Evolutionary conservation across 371 early-diverging fungal species (phyloP).

Genomic region (Umbelopsis sp.): DNA sequence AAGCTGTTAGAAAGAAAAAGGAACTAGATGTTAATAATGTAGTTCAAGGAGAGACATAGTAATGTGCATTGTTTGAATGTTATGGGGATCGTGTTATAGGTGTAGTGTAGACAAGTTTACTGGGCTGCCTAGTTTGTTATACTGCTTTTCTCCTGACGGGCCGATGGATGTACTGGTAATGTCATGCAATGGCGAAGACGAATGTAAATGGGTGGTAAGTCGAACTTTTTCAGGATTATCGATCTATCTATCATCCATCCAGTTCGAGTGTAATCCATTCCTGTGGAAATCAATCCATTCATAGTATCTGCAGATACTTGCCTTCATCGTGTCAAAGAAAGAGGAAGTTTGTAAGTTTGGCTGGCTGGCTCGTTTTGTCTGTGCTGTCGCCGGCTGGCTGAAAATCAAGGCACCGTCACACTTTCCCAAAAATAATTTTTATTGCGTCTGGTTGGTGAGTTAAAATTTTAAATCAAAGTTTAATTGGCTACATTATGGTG

Average conservation of each 20-base stretch:
- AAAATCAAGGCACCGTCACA: slow-evolving; percentile 10
- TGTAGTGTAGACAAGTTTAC: no score
- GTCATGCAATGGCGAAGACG: neutral
- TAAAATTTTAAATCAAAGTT: neutral
- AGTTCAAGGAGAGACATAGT: no score
- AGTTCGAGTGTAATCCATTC: neutral
- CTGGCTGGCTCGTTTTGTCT: neutral
- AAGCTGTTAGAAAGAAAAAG: slow-evolving; percentile 57
- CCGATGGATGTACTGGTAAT: no score
- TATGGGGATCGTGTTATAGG: no score
- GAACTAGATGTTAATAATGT: neutral
- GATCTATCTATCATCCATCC: slow-evolving; percentile 3
- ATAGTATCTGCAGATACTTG: neutral
- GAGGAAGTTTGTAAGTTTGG: slow-evolving; percentile 2
- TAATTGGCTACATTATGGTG: neutral
- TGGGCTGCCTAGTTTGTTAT: no score
- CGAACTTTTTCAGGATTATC: neutral
- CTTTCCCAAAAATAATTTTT: neutral
- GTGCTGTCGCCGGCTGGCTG: neutral
- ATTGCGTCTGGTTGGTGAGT: neutral
- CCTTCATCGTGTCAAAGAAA: slow-evolving; percentile 17
- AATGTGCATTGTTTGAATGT: no score
- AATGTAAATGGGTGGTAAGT: neutral
- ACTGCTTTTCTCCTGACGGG: no score
- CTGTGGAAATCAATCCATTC: neutral